Base-by-base conservation (phyloP, 345 rosid species). In the Linum trigynum region DNA sequence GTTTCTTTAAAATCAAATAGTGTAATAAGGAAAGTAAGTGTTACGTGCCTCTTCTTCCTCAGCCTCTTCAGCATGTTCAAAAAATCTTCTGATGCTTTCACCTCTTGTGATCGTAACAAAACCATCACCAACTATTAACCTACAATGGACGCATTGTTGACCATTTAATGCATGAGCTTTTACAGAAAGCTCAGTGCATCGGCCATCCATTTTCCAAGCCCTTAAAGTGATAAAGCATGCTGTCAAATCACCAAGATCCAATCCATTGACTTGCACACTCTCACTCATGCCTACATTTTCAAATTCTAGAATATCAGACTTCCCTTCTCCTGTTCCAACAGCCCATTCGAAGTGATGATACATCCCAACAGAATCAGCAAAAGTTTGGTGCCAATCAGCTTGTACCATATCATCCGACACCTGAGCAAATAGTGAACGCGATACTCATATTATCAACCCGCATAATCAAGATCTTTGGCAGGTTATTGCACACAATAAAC, bases 271-370 rank as follows among this genome's bases (percentile, higher is more conserved):
- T 62, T 71, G 81, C 51, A 75, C 96, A 73, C 83, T 86, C 67
- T 84, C 72, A 74, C 64, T 79, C 76, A 65, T 72, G 80, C 99
- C 99, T 42, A 90, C 88, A 63, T 82, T 79, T 85, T 85, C 87
- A 82, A 85, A 94, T 66, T 81, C 95, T 79, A 79, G 78, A 79
- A 94, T 77, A 74, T 94, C 99, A 65, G 86, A 80, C 76, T 86
- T 85, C 39, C 99, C 96, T 78, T 94, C 89, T 65, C 81, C 92
- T 7, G 89, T 83, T 79, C 99, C 97, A 71, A 90, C 77, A 57
- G 92, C 99, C 99, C 97, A 94, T 77, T 94, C 96, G 74, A 94
- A 94, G 68, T 84, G 88, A 77, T 84, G 92, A 74, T 90, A 88
- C 50, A 77, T 72, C 58, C 89, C 96, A 73, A 81, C 71, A 72